phyloP scores from a whole-genome alignment of 192 early-diverging fungal genomes.

The Spinellus fusiger region DNA sequence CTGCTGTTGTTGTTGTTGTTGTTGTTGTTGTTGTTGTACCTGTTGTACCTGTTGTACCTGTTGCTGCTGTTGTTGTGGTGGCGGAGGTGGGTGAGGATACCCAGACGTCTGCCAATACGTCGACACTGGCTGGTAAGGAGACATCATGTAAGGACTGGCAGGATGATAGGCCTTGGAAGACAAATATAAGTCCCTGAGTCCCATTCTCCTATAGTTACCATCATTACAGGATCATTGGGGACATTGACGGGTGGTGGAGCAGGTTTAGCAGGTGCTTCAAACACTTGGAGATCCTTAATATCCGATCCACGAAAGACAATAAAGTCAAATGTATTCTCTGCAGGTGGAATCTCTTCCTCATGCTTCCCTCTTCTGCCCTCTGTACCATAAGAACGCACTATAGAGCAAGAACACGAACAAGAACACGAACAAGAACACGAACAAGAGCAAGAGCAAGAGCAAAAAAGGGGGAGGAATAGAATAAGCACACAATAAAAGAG shows the following conservation, averaged over 20 bases:
- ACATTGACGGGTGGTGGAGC: conserved; percentile 50
- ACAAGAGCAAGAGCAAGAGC: not conserved
- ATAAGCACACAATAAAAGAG: not conserved
- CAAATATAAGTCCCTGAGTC: not conserved
- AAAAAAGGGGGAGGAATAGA: not conserved
- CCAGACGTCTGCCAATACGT: not conserved
- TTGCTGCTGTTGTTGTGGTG: not conserved
- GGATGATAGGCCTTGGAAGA: conserved; percentile 28
- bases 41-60: not conserved
- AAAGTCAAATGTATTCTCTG: conserved; percentile 81
- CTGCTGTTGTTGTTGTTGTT: not conserved
- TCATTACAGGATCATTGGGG: conserved; percentile 83
- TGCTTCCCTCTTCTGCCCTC: conserved; percentile 81
- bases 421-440: not conserved
- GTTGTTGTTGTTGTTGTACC: not conserved
- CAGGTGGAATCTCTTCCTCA: conserved; percentile 79
- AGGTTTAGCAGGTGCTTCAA: conserved; percentile 44
- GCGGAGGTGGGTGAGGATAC: not conserved
- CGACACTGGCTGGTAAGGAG: not conserved
- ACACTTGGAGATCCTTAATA: conserved; percentile 77
- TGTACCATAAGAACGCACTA: conserved; percentile 94
- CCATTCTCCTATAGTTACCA: conserved; percentile 17
- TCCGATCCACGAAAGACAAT: conserved; percentile 94
- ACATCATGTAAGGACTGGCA: conserved; percentile 29
- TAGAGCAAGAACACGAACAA: conserved; percentile 35